Evolutionary conservation across 225 moss, liverwort and hornwort genomes (phyloP), one percentile per base, ranked within the genome.

Genomic region (Pleurozium schreberi): DNA sequence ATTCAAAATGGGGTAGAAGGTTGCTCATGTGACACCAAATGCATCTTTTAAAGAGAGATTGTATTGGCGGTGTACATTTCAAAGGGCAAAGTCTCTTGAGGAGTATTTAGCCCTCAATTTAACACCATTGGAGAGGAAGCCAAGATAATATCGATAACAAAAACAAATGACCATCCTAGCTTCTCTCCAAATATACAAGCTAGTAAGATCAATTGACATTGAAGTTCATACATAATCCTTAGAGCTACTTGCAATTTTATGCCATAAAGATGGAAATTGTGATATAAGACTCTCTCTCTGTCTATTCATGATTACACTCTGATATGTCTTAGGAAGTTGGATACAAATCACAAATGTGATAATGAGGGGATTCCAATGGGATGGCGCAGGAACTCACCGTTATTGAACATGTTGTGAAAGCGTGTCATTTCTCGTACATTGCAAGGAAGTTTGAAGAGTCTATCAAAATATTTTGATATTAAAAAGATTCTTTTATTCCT

Each of bases 341-440:
- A 58, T 57, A 59, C 34, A 58, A 60, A 60, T 81, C n/a, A n/a
- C n/a, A n/a, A 16, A 11, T 18, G 47, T 47, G 60, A 47, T 75
- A 49, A 19, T 36, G 34, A 85, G 14, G 17, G 50, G 30, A 50
- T 50, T 14, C 86, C 10, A 18, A 49, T 84, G 43, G 75, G 50
- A 61, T 52, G 62, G 84, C 50, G 75, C 84, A 71, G 93, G 69
- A 86, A 85, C 93, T 85, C 85, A 93, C 93, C n/a, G n/a, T n/a
- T n/a, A n/a, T n/a, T n/a, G n/a, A n/a, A n/a, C n/a, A n/a, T n/a
- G n/a, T n/a, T n/a, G n/a, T n/a, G n/a, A n/a, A n/a, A n/a, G n/a
- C n/a, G n/a, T n/a, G n/a, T n/a, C n/a, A n/a, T n/a, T n/a, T n/a
- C n/a, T n/a, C n/a, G n/a, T n/a, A n/a, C n/a, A n/a, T n/a, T n/a